Conservation (phyloP, 2,329 filamentous ascomycete genomes). For the Cytospora schulzeri region DNA sequence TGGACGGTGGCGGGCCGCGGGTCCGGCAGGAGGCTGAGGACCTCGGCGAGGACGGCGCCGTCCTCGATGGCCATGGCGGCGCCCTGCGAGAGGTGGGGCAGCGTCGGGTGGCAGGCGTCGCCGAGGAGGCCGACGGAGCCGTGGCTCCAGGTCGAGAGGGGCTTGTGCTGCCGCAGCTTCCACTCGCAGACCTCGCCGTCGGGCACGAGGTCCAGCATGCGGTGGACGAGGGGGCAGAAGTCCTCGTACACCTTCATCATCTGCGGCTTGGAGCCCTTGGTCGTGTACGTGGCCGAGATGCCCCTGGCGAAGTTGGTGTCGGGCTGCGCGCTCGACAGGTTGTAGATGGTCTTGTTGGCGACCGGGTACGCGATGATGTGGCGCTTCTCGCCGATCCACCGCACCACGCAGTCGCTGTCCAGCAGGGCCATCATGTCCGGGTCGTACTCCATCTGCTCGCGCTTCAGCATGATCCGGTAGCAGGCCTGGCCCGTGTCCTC, state of each 20-base stretch:
- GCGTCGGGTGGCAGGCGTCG: constrained; percentile 68
- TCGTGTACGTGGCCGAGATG: constrained; percentile 63
- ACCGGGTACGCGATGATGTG: constrained; percentile 82
- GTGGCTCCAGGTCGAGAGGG: constrained; percentile 60
- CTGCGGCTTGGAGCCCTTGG: constrained; percentile 59
- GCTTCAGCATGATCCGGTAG: constrained; percentile 76
- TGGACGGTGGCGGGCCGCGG: constrained; percentile 43
- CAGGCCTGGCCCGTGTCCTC: constrained; percentile 75
- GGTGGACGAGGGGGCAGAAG: constrained; percentile 61
- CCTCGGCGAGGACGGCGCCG: constrained; percentile 60
- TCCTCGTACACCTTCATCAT: constrained; percentile 65
- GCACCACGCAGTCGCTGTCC: constrained; percentile 66
- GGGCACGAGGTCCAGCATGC: constrained; percentile 61
- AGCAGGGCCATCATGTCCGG: constrained; percentile 69
- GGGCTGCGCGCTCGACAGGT: constrained; percentile 64
- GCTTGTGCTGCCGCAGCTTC: constrained; percentile 61
- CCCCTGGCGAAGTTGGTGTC: constrained; percentile 62
- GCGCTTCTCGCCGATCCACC: constrained; percentile 75
- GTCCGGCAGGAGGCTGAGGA: constrained; percentile 46
- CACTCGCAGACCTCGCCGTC: constrained; percentile 67
- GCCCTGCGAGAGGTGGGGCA: constrained; percentile 68
- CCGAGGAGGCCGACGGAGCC: constrained; percentile 61
- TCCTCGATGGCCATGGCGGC: constrained; percentile 71
- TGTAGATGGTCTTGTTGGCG: constrained; percentile 65
- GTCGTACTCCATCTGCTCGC: constrained; percentile 65